Conservation (phyloP, 2,329 filamentous ascomycete species). For the Phialophora chinensis region DNA sequence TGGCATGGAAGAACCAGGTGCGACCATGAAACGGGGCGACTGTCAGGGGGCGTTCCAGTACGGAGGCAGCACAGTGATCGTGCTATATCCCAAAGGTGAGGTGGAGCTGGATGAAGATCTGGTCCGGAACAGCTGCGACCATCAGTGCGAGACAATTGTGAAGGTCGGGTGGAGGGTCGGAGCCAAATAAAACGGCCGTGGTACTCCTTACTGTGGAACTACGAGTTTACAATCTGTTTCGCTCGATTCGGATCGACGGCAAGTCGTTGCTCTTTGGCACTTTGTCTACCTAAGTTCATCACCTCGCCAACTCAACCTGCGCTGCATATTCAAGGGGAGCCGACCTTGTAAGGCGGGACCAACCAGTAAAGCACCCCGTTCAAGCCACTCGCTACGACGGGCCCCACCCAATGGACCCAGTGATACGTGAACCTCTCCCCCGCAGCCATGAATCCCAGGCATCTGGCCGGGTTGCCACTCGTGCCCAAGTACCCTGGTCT, state of each 20-base stretch:
- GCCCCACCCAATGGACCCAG: conserved; percentile 10
- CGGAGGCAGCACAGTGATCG: conserved; percentile 52
- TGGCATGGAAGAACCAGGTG: conserved; percentile 44
- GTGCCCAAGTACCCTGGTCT: conserved; percentile 14
- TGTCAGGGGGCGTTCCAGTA: conserved; percentile 52
- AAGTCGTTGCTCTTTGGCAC: not conserved
- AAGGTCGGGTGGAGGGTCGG: conserved; percentile 48
- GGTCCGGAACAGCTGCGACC: conserved; percentile 41
- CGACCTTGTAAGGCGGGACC: conserved; percentile 5
- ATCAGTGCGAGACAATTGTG: conserved; percentile 49
- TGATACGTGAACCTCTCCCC: conserved; percentile 12
- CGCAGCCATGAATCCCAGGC: conserved; percentile 8
- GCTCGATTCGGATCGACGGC: not conserved
- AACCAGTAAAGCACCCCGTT: conserved; percentile 8
- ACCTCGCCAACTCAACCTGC: not conserved
- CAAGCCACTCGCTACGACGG: not conserved
- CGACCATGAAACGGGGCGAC: conserved; percentile 47
- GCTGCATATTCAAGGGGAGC: not conserved
- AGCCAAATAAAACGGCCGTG: not conserved
- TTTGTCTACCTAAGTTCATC: not conserved
- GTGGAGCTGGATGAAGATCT: conserved; percentile 49
- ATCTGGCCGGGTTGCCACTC: conserved; percentile 8
- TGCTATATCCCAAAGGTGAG: conserved; percentile 47
- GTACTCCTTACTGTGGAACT: not conserved
- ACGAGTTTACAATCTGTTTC: not conserved